phyloP scores from a whole-genome alignment of 495 filamentous ascomycete genomes.

The Staphylotrichum longicolle region DNA sequence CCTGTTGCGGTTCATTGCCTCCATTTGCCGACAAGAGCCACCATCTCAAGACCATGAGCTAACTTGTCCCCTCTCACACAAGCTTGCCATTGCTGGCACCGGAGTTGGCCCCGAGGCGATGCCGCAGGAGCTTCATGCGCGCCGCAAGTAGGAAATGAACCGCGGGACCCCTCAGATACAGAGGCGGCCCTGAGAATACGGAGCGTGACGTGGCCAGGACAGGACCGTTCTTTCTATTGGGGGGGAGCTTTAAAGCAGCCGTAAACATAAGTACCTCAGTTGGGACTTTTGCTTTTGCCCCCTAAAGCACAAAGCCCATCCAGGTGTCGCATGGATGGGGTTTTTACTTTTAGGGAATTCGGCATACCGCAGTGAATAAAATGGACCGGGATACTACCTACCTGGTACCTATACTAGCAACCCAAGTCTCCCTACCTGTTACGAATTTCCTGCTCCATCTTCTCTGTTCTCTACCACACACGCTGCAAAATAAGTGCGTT shows the following conservation, averaged over 20 bases:
- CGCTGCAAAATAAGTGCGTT: no score
- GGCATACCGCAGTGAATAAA: no score
- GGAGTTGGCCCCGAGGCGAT: slow-evolving; percentile 14
- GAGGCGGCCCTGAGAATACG: not conserved
- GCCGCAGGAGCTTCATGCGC: slow-evolving; percentile 5
- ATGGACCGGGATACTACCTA: no score
- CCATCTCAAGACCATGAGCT: slow-evolving; percentile 1
- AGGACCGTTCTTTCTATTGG: not conserved
- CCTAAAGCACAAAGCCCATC: no score
- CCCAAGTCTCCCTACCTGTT: no score
- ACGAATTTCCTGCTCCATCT: no score
- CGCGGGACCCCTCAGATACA: not conserved
- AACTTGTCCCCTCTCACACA: not conserved
- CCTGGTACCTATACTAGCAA: no score
- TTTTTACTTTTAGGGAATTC: no score
- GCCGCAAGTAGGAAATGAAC: slow-evolving; percentile 6
- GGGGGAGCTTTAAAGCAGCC: not conserved
- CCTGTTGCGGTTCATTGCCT: not conserved
- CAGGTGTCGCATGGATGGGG: no score
- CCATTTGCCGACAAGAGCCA: not conserved
- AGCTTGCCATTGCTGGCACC: slow-evolving; percentile 8
- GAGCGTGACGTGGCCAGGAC: not conserved
- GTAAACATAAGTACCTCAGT: no score
- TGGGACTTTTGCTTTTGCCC: no score
- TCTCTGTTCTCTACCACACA: no score